Evolutionary conservation across 192 early-diverging fungal species (phyloP).

Genomic region (Backusella macrospora): DNA sequence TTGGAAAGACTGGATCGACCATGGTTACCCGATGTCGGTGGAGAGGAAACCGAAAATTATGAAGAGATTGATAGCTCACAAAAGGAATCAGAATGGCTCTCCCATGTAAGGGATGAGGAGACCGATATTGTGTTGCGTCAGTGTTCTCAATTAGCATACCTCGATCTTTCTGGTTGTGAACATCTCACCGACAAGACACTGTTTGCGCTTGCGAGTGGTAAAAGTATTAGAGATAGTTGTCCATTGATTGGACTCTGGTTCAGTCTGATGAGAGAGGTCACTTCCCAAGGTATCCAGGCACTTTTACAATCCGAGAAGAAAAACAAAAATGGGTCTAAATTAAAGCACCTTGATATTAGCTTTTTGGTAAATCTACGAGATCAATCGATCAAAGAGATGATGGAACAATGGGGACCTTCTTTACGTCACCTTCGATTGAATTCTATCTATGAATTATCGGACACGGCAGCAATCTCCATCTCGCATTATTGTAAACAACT

Average conservation of each 20-base stretch:
- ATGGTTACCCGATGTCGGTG: neutral
- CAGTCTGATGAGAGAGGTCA: neutral
- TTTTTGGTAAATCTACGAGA: neutral
- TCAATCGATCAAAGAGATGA: neutral
- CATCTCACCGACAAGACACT: neutral
- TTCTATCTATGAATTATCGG: constrained; percentile 20
- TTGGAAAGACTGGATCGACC: constrained; percentile 8
- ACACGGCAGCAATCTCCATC: neutral
- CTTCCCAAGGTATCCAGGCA: neutral
- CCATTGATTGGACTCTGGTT: constrained; percentile 16
- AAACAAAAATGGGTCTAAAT: neutral
- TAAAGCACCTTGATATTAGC: constrained; percentile 21
- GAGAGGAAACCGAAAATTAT: constrained; percentile 21
- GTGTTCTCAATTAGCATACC: constrained; percentile 16
- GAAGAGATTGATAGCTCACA: constrained; percentile 19
- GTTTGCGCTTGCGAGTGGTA: neutral
- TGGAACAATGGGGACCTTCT: constrained; percentile 8
- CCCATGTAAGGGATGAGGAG: constrained; percentile 13
- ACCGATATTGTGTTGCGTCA: neutral
- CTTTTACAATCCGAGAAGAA: neutral
- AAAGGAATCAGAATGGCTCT: constrained; percentile 30
- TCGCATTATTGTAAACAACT: constrained; percentile 14
- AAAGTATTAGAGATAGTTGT: neutral
- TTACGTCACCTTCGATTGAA: constrained; percentile 23
- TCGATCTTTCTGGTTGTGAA: constrained; percentile 24